Evolutionary conservation across 2,329 filamentous ascomycete genomes (phyloP).

Genomic region (Alternaria triticina): DNA sequence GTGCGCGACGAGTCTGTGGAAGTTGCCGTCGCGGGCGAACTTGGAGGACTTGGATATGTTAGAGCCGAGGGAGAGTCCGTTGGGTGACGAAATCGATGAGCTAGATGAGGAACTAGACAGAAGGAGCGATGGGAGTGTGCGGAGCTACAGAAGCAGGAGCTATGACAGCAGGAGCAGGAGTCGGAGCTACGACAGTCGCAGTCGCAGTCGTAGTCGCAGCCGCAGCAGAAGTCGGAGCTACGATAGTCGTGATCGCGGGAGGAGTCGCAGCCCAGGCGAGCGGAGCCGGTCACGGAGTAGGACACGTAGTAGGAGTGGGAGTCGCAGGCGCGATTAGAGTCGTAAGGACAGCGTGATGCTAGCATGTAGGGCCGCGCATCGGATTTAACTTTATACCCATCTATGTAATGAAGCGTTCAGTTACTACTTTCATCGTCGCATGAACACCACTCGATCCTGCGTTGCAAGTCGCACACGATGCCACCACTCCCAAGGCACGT

Average conservation of each 20-base stretch:
- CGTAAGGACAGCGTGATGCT: background rate
- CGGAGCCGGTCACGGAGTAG: background rate
- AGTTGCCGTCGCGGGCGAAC: constrained; percentile 80
- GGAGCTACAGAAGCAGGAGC: constrained; percentile 19
- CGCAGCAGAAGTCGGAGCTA: constrained; percentile 22
- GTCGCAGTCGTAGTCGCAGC: constrained; percentile 1
- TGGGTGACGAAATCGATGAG: constrained; percentile 78
- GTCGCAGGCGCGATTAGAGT: constrained; percentile 1
- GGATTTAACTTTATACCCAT: background rate
- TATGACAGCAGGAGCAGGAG: constrained; percentile 17
- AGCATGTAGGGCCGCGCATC: background rate
- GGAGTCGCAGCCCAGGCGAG: constrained; percentile 17
- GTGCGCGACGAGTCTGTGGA: constrained; percentile 90
- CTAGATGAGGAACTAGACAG: constrained; percentile 31
- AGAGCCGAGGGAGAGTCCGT: constrained; percentile 81
- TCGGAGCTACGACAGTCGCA: constrained; percentile 8
- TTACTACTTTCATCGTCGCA: background rate
- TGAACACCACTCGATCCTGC: background rate
- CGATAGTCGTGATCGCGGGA: constrained; percentile 21
- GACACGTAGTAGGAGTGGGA: background rate
- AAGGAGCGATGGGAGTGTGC: constrained; percentile 15
- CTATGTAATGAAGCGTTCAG: background rate
- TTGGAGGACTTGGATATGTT: constrained; percentile 89
- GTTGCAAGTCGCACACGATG: background rate
- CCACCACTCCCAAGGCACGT: background rate